These are phyloP conservation scores for Kwoniella dendrophila DNA, from an alignment of 768 basidiomycete genomes.

Conservation along the genomic window DNA sequence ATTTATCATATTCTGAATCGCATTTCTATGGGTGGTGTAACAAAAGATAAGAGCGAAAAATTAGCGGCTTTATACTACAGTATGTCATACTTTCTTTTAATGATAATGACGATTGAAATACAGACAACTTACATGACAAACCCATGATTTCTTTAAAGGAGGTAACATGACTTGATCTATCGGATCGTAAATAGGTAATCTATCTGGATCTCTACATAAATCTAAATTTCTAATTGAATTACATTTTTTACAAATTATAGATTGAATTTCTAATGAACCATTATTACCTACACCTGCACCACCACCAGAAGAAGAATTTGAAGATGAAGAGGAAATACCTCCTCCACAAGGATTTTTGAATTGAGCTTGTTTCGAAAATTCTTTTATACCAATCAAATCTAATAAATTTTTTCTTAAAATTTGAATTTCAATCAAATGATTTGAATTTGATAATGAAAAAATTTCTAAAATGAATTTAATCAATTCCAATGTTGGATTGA, in stretches of 20 bases:
- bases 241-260: slow-evolving; percentile 88
- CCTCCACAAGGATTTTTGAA: slow-evolving; percentile 81
- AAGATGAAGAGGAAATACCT: too few relatives aligned
- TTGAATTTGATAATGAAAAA: slow-evolving; percentile 69
- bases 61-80: slow-evolving; percentile 1
- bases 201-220: slow-evolving; percentile 86
- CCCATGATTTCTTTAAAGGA: slow-evolving; percentile 58
- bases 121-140: slow-evolving; percentile 51
- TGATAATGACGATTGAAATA: not conserved
- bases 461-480: slow-evolving; percentile 83
- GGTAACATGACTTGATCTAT: slow-evolving; percentile 48
- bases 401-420: slow-evolving; percentile 85
- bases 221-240: slow-evolving; percentile 87
- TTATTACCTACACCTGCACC: too few relatives aligned
- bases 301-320: too few relatives aligned
- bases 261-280: slow-evolving; percentile 76
- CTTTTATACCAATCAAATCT: slow-evolving; percentile 80
- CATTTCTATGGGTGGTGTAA: slow-evolving; percentile 66
- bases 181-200: slow-evolving; percentile 62
- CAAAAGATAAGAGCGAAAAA: slow-evolving; percentile 8
- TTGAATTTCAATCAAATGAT: slow-evolving; percentile 83
- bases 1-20: slow-evolving; percentile 83
- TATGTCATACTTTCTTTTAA: too few relatives aligned
- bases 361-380: slow-evolving; percentile 79
- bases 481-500: slow-evolving; percentile 82